Evolutionary conservation across 495 filamentous ascomycete genomes (phyloP), one percentile per base, ranked within the genome.

Genomic region (Xylaria scruposa): DNA sequence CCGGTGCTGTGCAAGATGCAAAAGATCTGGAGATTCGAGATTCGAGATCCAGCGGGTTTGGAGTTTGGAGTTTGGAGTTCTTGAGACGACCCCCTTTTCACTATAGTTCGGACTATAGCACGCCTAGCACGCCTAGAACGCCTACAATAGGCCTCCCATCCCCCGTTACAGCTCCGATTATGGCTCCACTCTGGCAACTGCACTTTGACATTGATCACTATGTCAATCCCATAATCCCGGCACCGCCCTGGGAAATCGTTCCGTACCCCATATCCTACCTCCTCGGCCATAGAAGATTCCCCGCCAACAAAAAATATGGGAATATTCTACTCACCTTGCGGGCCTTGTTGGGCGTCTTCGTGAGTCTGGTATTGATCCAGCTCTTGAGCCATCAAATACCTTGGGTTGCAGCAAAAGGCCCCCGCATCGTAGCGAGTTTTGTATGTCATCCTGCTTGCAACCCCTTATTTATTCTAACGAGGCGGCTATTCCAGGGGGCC

Each of bases 161-260:
- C 19, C n/a, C 8, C 49, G n/a, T 51, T 24, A 8, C 5, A 51
- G 36, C 36, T 38, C 19, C 17, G 53, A 61, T 24, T 12, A 58
- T 72, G 70, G 60, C 61, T 59, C 60, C 70, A 21, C 17, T 68
- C 49, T 68, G 40, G 51, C 64, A 76, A 64, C 83, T 82, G 79
- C 76, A 92, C 75, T 85, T 93, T 78, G 88, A 93, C 76, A 86
- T 94, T 58, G 92, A 94, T 81, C 78, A 76, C 12, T 86, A 87
- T 74, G 72, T 94, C 15, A 91, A 92, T 76, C 89, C 84, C 0
- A 80, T 89, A 70, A 65, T 94, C 49, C 90, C 90, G 1, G 72
- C 81, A 0, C 83, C 84, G n/a, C 75, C 81, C 42, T 78, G 89
- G 47, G 79, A 82, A 13, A 71, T 71, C 8, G 70, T 90, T 19